Evolutionary conservation across 352 stramenopile species (phyloP).

Genomic region (Globisporangium irregulare): DNA sequence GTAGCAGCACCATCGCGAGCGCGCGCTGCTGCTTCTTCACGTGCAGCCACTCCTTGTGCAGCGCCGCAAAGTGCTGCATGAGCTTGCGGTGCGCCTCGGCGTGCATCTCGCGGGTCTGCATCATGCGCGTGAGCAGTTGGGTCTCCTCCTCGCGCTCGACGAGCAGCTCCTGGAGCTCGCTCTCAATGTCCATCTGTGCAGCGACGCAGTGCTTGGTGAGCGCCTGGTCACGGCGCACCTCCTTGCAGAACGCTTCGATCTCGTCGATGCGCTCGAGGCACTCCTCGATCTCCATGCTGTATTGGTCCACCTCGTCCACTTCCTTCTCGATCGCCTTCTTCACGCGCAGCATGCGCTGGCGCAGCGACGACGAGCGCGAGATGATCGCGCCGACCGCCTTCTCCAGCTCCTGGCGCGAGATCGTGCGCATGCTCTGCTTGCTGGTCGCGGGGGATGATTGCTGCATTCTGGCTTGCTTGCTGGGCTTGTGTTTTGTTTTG

Average conservation of each 20-base stretch:
- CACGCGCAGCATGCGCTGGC: conserved; percentile 21
- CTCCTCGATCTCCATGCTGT: conserved; percentile 20
- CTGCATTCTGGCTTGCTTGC: not conserved
- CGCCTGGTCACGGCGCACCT: conserved; percentile 16
- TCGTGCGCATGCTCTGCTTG: conserved; percentile 15
- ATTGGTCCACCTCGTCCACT: conserved; percentile 21
- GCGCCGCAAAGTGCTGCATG: conserved; percentile 22
- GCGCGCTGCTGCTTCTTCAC: conserved; percentile 23
- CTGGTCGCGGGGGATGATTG: not conserved
- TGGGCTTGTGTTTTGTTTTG: not conserved
- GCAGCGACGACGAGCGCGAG: conserved; percentile 21
- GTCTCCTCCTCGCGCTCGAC: conserved; percentile 19
- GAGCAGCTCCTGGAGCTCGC: conserved; percentile 22
- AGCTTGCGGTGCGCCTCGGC: conserved; percentile 22
- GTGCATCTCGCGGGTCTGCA: conserved; percentile 23
- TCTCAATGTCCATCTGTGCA: conserved; percentile 16
- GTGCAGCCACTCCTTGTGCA: conserved; percentile 21
- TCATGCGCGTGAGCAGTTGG: conserved; percentile 23
- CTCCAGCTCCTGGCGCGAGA: conserved; percentile 20
- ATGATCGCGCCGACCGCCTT: conserved; percentile 21
- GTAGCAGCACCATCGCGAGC: conserved; percentile 21
- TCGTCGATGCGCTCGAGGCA: conserved; percentile 22
- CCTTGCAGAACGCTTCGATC: conserved; percentile 19
- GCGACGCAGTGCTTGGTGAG: conserved; percentile 17
- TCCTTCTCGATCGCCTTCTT: conserved; percentile 23